A percentile compares a stretch with the other conserved stretches of the same genome.
These are phyloP conservation scores for Rhodotorula sphaerocarpa DNA, from an alignment of 768 basidiomycete genomes.

Conservation along the genomic window DNA sequence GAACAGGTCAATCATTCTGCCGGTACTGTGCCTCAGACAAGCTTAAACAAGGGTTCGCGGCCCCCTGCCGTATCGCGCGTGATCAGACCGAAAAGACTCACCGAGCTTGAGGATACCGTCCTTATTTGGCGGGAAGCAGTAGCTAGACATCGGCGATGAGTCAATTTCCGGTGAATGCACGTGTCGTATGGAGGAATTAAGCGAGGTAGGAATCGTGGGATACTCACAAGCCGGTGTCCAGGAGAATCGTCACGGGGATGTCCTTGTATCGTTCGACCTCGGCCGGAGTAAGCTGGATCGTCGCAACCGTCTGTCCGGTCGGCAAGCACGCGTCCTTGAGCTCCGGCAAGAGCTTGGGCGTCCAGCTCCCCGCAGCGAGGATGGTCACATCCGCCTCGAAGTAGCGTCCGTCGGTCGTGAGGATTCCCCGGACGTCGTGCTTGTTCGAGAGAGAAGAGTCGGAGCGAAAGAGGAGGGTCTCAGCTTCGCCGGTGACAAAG, in stretches of 20 bases:
- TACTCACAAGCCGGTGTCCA: slow-evolving; percentile 32
- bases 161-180: too few relatives aligned
- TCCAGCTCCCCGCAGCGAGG: slow-evolving; percentile 76
- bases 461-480: slow-evolving; percentile 46
- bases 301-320: slow-evolving; percentile 51
- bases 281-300: slow-evolving; percentile 27
- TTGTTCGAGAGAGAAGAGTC: slow-evolving; percentile 34
- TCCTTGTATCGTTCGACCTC: slow-evolving; percentile 16
- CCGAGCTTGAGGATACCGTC: slow-evolving; percentile 56
- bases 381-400: slow-evolving; percentile 56
- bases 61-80: too few relatives aligned
- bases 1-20: too few relatives aligned
- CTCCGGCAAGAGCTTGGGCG: slow-evolving; percentile 59
- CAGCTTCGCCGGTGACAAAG: slow-evolving; percentile 54
- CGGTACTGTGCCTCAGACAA: too few relatives aligned
- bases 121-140: slow-evolving; percentile 22
- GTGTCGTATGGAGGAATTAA: too few relatives aligned
- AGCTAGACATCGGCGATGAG: background rate
- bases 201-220: background rate
- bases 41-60: too few relatives aligned
- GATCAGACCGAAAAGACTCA: background rate
- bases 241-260: slow-evolving; percentile 24
- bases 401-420: slow-evolving; percentile 53
- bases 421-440: slow-evolving; percentile 51
- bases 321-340: slow-evolving; percentile 56